These are phyloP conservation scores for Tetradesmus obliquus DNA, from an alignment of 139 green algal genomes.

Conservation along the genomic window DNA sequence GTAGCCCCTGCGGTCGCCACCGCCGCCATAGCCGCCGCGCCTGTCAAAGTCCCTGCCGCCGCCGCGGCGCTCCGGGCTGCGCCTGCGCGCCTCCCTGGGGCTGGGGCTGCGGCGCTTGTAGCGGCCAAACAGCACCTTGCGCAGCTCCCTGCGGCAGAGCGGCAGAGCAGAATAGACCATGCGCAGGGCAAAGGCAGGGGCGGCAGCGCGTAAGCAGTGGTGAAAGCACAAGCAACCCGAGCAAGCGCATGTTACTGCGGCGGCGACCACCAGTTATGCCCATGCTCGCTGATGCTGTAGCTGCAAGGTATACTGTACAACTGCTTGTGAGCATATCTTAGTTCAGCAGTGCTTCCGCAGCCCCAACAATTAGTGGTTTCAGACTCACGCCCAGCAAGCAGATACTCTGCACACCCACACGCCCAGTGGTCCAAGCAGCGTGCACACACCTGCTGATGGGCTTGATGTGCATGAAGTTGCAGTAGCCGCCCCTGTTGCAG, in stretches of 20 bases:
- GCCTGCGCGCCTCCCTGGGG: slow-evolving; percentile 26
- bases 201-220: neutral
- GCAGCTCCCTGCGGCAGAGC: slow-evolving; percentile 60
- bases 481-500: slow-evolving; percentile 97
- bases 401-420: neutral
- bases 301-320: too few relatives aligned
- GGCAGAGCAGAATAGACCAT: neutral
- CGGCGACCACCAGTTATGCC: too few relatives aligned
- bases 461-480: slow-evolving; percentile 99
- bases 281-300: too few relatives aligned
- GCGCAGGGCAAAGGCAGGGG: neutral
- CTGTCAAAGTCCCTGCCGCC: slow-evolving; percentile 26
- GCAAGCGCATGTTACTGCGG: too few relatives aligned
- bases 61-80: neutral
- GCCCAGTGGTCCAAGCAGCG: neutral
- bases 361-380: neutral
- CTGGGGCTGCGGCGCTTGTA: slow-evolving; percentile 73
- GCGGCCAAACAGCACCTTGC: slow-evolving; percentile 86
- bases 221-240: neutral
- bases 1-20: neutral
- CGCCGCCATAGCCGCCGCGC: neutral
- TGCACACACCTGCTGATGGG: slow-evolving; percentile 84
- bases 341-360: neutral
- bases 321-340: too few relatives aligned
- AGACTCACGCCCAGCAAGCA: neutral